Percentiles rank a stretch among this genome's conserved stretches.
These are phyloP conservation scores for Maudiozyma turicensis DNA, from an alignment of 805 yeast species.

Conservation along the genomic window DNA sequence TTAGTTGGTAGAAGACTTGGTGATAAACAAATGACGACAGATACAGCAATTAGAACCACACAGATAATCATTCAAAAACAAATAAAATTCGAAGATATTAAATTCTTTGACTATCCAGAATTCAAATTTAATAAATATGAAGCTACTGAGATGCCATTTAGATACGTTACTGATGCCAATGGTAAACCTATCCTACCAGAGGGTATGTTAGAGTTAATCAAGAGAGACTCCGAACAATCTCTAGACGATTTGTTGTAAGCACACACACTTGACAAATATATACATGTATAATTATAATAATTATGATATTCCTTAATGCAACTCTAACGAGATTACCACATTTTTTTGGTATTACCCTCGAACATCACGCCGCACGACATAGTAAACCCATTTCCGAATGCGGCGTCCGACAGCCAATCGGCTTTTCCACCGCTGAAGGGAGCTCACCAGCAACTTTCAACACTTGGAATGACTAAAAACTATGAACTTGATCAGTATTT, in stretches of 20 bases:
- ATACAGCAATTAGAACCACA: slow-evolving; percentile 91
- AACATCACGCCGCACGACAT: too few relatives aligned
- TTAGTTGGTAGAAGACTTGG: slow-evolving; percentile 84
- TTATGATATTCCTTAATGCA: too few relatives aligned
- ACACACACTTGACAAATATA: neutral
- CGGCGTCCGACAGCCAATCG: too few relatives aligned
- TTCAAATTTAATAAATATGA: slow-evolving; percentile 80
- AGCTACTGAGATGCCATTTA: slow-evolving; percentile 95
- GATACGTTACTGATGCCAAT: slow-evolving; percentile 58
- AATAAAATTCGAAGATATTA: slow-evolving; percentile 56
- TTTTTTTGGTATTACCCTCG: too few relatives aligned
- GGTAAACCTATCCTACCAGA: slow-evolving; percentile 75
- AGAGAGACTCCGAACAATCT: slow-evolving; percentile 75
- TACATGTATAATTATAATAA: neutral
- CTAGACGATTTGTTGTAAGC: slow-evolving; percentile 49
- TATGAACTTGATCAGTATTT: too few relatives aligned
- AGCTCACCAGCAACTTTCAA: neutral
- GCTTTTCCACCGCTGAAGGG: too few relatives aligned
- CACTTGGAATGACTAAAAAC: too few relatives aligned
- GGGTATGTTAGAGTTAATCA: slow-evolving; percentile 84
- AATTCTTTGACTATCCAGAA: slow-evolving; percentile 89
- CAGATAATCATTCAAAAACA: slow-evolving; percentile 61
- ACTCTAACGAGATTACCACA: too few relatives aligned
- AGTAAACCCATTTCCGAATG: too few relatives aligned
- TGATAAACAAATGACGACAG: slow-evolving; percentile 90